These are phyloP conservation scores for Biscogniauxia mediterranea DNA, from an alignment of 2,329 filamentous ascomycete genomes.

Conservation along the genomic window DNA sequence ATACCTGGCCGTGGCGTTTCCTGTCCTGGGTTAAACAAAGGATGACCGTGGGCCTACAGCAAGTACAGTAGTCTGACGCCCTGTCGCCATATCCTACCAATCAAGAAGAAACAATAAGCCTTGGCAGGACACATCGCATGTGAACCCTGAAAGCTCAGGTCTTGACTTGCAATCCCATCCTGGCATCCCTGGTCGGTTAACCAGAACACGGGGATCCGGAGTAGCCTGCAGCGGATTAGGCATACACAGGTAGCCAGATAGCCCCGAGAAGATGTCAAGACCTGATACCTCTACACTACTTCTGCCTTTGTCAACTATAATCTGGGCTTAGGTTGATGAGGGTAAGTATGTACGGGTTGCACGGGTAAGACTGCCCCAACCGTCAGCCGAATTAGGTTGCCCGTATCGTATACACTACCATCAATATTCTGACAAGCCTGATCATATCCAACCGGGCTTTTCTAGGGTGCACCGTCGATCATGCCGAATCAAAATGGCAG, in stretches of 20 bases:
- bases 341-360: not conserved
- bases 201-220: not conserved
- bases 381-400: not conserved
- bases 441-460: not conserved
- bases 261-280: not conserved
- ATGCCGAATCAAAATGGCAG: not conserved
- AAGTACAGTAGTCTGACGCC: not conserved
- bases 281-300: not conserved
- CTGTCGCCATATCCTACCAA: slow-evolving; percentile 3
- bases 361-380: not conserved
- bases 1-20: not conserved
- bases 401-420: not conserved
- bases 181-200: not conserved
- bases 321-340: not conserved
- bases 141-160: not conserved
- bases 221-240: not conserved
- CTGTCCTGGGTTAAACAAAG: not conserved
- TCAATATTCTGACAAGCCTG: slow-evolving; percentile 1
- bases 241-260: not conserved
- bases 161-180: not conserved
- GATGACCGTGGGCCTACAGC: not conserved
- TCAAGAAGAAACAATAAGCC: not conserved
- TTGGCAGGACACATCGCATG: not conserved
- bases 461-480: slow-evolving; percentile 1
- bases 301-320: not conserved